Conservation (phyloP, 331 rosid species). For the Quercus phellos region DNA sequence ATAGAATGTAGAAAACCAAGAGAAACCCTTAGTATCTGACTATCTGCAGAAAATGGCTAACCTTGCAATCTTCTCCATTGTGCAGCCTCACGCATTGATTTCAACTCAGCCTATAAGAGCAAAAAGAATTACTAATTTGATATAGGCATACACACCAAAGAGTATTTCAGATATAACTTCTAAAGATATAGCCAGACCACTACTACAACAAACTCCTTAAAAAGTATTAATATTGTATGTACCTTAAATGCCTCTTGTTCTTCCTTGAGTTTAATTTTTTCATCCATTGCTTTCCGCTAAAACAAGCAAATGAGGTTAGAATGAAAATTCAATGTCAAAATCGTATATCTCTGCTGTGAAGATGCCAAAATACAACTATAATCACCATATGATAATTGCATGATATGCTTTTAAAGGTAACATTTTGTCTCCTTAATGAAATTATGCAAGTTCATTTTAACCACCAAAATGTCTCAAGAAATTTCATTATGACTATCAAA, state of each 20-base stretch:
- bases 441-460: not conserved
- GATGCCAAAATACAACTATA: conserved; percentile 8
- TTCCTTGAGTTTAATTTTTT: conserved; percentile 72
- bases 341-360: not conserved
- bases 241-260: conserved; percentile 79
- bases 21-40: conserved; percentile 12
- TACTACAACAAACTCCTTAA: not conserved
- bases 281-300: conserved; percentile 81
- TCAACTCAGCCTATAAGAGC: conserved; percentile 60
- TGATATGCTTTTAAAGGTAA: not conserved
- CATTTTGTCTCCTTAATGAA: no score
- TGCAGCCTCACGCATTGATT: conserved; percentile 85
- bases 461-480: not conserved
- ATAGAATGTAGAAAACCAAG: not conserved
- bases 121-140: conserved; percentile 4
- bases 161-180: not conserved
- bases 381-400: not conserved
- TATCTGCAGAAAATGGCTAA: conserved; percentile 20
- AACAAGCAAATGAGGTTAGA: conserved; percentile 23
- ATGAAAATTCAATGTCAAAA: conserved; percentile 3
- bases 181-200: not conserved
- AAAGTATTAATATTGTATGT: not conserved
- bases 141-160: conserved; percentile 6
- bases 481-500: not conserved
- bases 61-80: conserved; percentile 92